Evolutionary conservation across 305 asterid species (phyloP), one percentile per base, ranked within the genome.

Genomic region (Lippia alba): DNA sequence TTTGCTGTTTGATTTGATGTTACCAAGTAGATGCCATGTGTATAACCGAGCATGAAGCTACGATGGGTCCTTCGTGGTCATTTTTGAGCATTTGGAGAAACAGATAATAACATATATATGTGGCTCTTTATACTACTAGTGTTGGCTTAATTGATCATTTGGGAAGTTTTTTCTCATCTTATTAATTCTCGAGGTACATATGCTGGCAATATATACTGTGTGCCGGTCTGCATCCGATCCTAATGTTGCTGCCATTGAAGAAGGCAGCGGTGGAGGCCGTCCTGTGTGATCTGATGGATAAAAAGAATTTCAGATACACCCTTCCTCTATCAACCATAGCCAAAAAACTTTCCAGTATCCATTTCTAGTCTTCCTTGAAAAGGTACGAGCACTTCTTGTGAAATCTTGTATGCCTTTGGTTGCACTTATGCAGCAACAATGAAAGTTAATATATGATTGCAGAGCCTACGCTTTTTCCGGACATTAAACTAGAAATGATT

Each of bases 201-300:
- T 78, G 83, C 91, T 91, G 97, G 97, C 96, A 72, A 84, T 94
- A n/a, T n/a, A n/a, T n/a, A 80, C 78, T 94, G 70, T 89, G 97
- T 78, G 98, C 97, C 4, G 98, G 97, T 60, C 87, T 94, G 34
- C 88, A 85, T 83, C 97, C 98, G 86, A 85, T 83, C 97, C 98
- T 56, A 91, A 91, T 86, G 90, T 94, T 68, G 96, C 98, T 67
- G 74, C 85, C 68, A 78, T 74, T 32, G 96, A 90, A 77, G 93
- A 76, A 74, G 82, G 89, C 74, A 80, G 76, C 67, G 64, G 80
- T 64, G 82, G 82, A 78, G 82, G 82, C 45, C 85, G 77, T 60
- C 77, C 88, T 64, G 88, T 80, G 56, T 94, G 98, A 96, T 76
- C 66, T 71, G 98, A 94, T 89, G 96, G 98, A 68, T 91, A 85